Evolutionary conservation across 768 basidiomycete genomes (phyloP).

Genomic region (Leccinum uliginosum): DNA sequence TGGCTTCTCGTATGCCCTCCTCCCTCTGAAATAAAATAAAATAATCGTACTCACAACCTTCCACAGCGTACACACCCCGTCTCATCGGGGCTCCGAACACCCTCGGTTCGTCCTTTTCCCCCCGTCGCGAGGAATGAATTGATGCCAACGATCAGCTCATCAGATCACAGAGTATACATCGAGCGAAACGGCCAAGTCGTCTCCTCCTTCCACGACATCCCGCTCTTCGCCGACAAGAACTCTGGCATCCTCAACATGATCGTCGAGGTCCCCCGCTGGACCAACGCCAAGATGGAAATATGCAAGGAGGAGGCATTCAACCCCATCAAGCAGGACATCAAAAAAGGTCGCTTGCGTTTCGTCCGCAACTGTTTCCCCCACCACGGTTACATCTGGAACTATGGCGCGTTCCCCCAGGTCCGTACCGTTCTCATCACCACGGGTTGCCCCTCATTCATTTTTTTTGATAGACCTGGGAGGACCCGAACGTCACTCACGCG

Average conservation of each 20-base stretch:
- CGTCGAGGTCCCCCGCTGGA: conserved; percentile 98
- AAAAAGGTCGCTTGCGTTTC: conserved; percentile 92
- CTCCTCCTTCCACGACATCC: conserved; percentile 93
- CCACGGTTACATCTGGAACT: conserved; percentile 99
- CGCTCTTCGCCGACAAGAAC: conserved; percentile 94
- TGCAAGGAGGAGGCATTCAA: conserved; percentile 98
- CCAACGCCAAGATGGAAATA: conserved; percentile 99
- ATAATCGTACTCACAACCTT: conserved; percentile 3
- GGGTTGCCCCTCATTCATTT: not conserved
- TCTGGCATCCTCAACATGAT: conserved; percentile 98
- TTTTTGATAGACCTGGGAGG: conserved; percentile 98
- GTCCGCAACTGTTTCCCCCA: conserved; percentile 99
- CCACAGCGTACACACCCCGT: conserved; percentile 65
- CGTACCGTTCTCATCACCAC: conserved; percentile 14
- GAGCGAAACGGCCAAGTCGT: conserved; percentile 84
- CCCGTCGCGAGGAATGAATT: not conserved
- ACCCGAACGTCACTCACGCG: conserved; percentile 77
- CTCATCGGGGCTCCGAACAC: conserved; percentile 89
- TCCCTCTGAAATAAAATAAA: not conserved
- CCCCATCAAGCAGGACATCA: conserved; percentile 99
- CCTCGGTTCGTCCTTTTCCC: conserved; percentile 56
- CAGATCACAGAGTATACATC: conserved; percentile 94
- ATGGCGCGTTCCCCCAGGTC: conserved; percentile 98
- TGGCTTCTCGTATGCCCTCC: conserved; percentile 31
- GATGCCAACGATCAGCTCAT: conserved; percentile 20